Evolutionary conservation across 805 yeast genomes (phyloP), one percentile per base, ranked within the genome.

Genomic region (Sugiyamaella smithiae): DNA sequence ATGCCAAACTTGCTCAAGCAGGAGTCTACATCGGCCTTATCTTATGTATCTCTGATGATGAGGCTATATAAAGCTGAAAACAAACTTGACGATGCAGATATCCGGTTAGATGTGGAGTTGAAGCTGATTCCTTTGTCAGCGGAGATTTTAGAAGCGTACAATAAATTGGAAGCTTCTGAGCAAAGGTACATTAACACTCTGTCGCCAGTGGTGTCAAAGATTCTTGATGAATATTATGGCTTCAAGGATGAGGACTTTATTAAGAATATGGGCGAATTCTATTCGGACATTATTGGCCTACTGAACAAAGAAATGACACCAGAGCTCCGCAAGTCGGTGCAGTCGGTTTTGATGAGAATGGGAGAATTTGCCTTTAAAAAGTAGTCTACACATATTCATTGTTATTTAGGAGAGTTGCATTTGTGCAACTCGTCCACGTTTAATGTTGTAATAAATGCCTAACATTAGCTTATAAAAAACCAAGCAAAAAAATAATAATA

Each of bases 171-270:
- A 54, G 72, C 71, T 46, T 67, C 80, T 4, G 91, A 86, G 65
- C 81, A 78, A 45, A 78, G 95, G 60, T 87, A 87, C 64, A 81
- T 91, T 38, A 74, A 78, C 14, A 83, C 95, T 2, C 85, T 97
- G 95, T 76, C 85, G 59, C 97, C 98, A 0, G 97, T 93, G 16
- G 88, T 91, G 33, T 84, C 87, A 28, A 96, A 86, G 63, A 85
- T 93, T 20, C 70, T 84, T 54, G 89, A 85, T 63, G 97, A 96
- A 2, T 84, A 83, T 60, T 78, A 80, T 41, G 86, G 82, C 60
- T 75, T 93, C 56, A 86, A 85, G 57, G 86, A 54, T 31, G 51
- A 50, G 9, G 66, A 67, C 41, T 65, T 67, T 46, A 55, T 53
- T n/a, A 53, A 53, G 26, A 62, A 60, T 24, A 57, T 59, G 5